Evolutionary conservation across 106 monocot species (phyloP), one percentile per base, ranked within the genome.

Genomic region (Ottelia alismoides): DNA sequence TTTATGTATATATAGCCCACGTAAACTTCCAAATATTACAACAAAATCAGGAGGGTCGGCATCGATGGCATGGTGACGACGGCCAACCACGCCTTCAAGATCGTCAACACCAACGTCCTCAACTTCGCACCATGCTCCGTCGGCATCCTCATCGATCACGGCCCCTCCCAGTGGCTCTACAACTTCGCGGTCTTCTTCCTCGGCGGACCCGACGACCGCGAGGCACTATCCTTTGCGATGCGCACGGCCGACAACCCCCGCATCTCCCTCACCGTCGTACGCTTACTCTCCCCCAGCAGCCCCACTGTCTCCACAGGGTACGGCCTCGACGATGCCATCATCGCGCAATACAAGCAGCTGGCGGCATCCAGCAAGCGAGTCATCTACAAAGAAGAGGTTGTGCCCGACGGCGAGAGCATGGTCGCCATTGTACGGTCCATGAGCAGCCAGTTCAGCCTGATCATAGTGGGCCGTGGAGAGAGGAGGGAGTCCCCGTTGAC

Each of bases 131-230:
- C 84, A 0, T 84, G 84, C 65, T 79, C 78, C 2, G 72, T 84
- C n/a, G 75, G 56, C 3, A 65, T 72, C 30, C 61, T 84, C 35
- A 65, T 65, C 51, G 12, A 35, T 35, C 35, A 35, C 45, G 62
- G 12, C 35, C 35, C 22, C 60, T 55, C 11, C 21, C 57, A 32
- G 3, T 25, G 47, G 1, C 83, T 72, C 30, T 68, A 53, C 19
- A 61, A 27, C 26, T 19, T 74, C 2, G 72, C 53, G 1, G 60
- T 90, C 31, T 90, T 80, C 74, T 90, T 90, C 59, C 22, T 89
- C 2, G 89, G 83, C 2, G 89, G 83, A 1, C 48, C 79, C 3
- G 89, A 89, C 47, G 89, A 89, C 49, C 30, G 89, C 22, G 89
- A 89, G 49, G 83, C 83, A 1, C 52, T 89, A 0, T 71, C 89